A percentile compares a stretch with the other conserved stretches of the same genome.
These are phyloP conservation scores for Ganoderma leucocontextum DNA, from an alignment of 1,284 basidiomycete genomes.

Conservation along the genomic window DNA sequence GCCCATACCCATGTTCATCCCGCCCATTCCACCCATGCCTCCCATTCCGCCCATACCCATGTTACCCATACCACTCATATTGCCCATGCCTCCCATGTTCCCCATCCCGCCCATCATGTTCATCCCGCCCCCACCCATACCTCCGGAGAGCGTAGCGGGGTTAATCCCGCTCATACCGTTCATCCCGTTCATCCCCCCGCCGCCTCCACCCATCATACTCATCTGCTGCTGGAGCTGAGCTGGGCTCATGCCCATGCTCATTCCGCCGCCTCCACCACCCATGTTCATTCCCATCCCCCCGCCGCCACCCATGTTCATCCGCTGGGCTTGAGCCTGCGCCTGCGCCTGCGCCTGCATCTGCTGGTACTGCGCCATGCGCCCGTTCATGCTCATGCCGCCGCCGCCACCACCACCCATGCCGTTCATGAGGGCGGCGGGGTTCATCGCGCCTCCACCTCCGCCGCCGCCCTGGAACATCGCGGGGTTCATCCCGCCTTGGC, in stretches of 20 bases:
- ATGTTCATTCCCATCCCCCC: constrained; percentile 17
- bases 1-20: constrained; percentile 29
- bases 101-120: constrained; percentile 30
- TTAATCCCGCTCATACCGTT: constrained; percentile 27
- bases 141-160: constrained; percentile 22
- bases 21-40: constrained; percentile 26
- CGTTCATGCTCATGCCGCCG: constrained; percentile 26
- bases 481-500: constrained; percentile 30
- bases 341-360: constrained; percentile 34
- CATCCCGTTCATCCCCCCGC: constrained; percentile 26
- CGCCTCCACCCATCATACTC: constrained; percentile 26
- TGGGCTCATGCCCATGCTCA: constrained; percentile 25
- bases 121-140: constrained; percentile 27
- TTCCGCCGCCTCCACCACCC: constrained; percentile 17
- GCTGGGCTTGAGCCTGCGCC: constrained; percentile 29
- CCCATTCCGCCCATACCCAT: constrained; percentile 26
- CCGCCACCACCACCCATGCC: constrained; percentile 26
- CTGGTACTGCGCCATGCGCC: constrained; percentile 30
- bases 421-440: constrained; percentile 36
- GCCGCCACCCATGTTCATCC: constrained; percentile 21
- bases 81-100: constrained; percentile 28
- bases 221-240: constrained; percentile 32
- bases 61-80: constrained; percentile 24
- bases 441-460: constrained; percentile 27
- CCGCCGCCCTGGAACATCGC: constrained; percentile 34